phyloP scores from a whole-genome alignment of 257 asterid species.

The Rubia yunnanensis region DNA sequence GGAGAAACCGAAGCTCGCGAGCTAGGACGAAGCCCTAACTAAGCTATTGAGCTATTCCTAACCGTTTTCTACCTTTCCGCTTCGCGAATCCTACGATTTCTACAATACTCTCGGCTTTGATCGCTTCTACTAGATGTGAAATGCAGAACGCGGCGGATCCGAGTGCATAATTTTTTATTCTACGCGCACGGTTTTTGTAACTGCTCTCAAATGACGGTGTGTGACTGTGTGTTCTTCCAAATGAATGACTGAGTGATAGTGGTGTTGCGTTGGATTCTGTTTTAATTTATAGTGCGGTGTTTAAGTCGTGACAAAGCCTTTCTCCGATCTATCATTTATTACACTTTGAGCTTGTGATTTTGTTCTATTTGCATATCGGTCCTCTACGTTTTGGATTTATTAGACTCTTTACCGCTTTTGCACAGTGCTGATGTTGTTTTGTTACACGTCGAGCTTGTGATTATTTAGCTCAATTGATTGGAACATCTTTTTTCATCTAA shows the following conservation, averaged over 20 bases:
- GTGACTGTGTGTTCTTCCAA: not conserved
- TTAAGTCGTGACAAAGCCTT: not conserved
- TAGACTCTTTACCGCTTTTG: not conserved
- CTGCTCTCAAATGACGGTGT: not conserved
- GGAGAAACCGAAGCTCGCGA: not conserved
- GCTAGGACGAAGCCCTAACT: not conserved
- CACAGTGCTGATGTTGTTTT: not conserved
- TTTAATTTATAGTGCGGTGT: not conserved
- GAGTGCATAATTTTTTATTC: not conserved
- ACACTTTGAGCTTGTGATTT: not conserved
- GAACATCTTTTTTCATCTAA: too few relatives aligned
- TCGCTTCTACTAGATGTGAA: not conserved
- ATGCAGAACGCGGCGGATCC: not conserved
- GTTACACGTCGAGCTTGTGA: too few relatives aligned
- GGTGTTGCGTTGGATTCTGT: not conserved
- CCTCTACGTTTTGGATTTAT: too few relatives aligned
- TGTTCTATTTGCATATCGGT: too few relatives aligned
- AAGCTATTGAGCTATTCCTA: not conserved
- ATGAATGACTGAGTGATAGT: not conserved
- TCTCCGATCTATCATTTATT: not conserved
- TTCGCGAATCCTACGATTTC: not conserved
- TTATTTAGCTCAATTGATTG: too few relatives aligned
- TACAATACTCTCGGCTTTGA: not conserved
- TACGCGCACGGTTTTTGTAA: not conserved
- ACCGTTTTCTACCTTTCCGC: not conserved